Evolutionary conservation across 176 grass and related monocot genomes (phyloP).

Genomic region (Aegilops tauschii): DNA sequence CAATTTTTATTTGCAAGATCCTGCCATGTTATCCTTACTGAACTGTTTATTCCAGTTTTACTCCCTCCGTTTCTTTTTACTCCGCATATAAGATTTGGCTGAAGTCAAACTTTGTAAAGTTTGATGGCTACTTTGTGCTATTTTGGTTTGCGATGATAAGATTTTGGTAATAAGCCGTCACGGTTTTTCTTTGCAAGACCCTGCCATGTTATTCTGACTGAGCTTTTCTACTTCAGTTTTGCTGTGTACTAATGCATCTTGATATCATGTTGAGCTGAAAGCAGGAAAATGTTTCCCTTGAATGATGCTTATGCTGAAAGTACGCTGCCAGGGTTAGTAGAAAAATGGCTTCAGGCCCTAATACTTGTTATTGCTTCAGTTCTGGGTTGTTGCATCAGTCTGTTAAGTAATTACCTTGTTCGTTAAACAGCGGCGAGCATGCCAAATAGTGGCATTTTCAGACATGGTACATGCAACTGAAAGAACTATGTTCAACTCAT

Average conservation of each 20-base stretch:
- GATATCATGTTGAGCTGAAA: not conserved
- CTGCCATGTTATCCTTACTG: slow-evolving; percentile 9
- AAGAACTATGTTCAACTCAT: too few species aligned
- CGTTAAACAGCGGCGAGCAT: not conserved
- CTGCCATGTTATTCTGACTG: slow-evolving; percentile 9
- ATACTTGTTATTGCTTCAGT: not conserved
- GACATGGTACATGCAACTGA: too few species aligned
- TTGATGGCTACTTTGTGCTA: not conserved
- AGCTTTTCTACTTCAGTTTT: slow-evolving; percentile 3
- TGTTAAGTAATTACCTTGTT: not conserved
- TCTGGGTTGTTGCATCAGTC: not conserved
- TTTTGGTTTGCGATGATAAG: not conserved
- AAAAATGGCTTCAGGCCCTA: not conserved
- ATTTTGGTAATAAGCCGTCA: not conserved
- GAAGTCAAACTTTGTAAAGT: not conserved
- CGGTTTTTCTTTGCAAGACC: not conserved
- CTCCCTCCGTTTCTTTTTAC: too few species aligned
- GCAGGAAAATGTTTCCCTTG: not conserved
- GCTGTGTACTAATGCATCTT: not conserved
- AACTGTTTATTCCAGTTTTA: not conserved
- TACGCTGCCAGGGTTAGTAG: not conserved
- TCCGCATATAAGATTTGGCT: too few species aligned
- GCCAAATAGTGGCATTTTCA: not conserved
- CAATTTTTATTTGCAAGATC: not conserved
- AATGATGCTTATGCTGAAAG: not conserved